Evolutionary conservation across 2,329 filamentous ascomycete genomes (phyloP).

Genomic region (Ambrosiella xylebori): DNA sequence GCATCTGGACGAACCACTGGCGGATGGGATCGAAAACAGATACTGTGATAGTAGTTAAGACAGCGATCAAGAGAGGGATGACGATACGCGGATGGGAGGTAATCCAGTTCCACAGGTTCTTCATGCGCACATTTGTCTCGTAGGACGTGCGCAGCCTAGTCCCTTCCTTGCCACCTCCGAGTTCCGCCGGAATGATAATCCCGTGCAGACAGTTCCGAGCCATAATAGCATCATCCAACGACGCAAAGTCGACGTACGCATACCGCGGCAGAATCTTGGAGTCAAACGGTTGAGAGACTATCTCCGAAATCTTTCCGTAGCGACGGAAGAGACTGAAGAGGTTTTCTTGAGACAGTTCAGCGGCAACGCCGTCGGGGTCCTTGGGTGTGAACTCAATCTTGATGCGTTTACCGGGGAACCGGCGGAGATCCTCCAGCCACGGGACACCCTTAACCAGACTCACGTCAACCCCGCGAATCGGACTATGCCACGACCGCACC

Average conservation of each 20-base stretch:
- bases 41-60: constrained; percentile 69
- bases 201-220: constrained; percentile 88
- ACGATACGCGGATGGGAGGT: constrained; percentile 73
- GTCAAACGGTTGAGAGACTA: constrained; percentile 63
- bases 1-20: constrained; percentile 78
- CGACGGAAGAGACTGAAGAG: constrained; percentile 74
- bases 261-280: constrained; percentile 72
- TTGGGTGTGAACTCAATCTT: constrained; percentile 72
- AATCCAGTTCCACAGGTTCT: constrained; percentile 78
- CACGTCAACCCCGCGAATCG: constrained; percentile 52
- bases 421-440: constrained; percentile 85
- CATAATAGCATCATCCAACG: constrained; percentile 62
- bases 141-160: constrained; percentile 72
- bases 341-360: constrained; percentile 70
- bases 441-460: constrained; percentile 67
- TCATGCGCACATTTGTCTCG: constrained; percentile 57
- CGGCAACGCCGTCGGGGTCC: constrained; percentile 28
- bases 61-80: constrained; percentile 62
- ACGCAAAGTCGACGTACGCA: constrained; percentile 61
- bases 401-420: constrained; percentile 58
- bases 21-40: constrained; percentile 87
- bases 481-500: constrained; percentile 80
- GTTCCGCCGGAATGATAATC: constrained; percentile 48
- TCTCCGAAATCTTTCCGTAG: constrained; percentile 83
- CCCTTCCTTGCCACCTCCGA: constrained; percentile 57